Percentiles rank a stretch among this genome's conserved stretches.
Evolutionary conservation across 73 alveolate genomes (phyloP).

Genomic region (Paramecium sonneborni): DNA sequence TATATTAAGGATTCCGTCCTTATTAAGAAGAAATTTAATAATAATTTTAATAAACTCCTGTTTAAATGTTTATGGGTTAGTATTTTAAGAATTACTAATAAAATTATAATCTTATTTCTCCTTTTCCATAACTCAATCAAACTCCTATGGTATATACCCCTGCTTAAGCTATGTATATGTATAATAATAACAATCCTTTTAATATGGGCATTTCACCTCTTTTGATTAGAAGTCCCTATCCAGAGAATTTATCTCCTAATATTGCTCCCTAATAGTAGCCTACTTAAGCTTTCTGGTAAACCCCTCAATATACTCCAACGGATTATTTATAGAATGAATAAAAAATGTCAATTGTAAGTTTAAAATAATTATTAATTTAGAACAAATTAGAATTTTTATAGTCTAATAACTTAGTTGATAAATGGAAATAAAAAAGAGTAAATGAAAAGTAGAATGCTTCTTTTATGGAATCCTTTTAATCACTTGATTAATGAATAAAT

Average conservation of each 20-base stretch:
- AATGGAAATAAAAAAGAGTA: neutral
- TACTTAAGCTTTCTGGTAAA: neutral
- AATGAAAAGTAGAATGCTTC: neutral
- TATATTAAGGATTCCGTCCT: neutral
- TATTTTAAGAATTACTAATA: neutral
- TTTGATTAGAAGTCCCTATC: neutral
- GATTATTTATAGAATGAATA: neutral
- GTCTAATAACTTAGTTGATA: conserved; percentile 2
- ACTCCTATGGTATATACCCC: conserved; percentile 16
- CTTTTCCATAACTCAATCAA: neutral
- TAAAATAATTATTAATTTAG: neutral
- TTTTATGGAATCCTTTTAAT: neutral
- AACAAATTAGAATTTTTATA: neutral
- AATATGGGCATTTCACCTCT: neutral
- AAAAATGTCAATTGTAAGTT: neutral
- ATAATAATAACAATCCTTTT: neutral
- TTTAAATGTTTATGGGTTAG: conserved; percentile 6
- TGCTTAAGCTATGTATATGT: neutral
- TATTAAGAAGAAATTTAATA: neutral
- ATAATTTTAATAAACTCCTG: neutral
- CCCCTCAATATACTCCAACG: neutral
- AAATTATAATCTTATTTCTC: neutral
- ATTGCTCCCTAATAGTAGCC: neutral
- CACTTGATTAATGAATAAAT: conserved; percentile 15
- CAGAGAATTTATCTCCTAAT: neutral